Evolutionary conservation across 768 basidiomycete genomes (phyloP).

Genomic region (Trametes cinnabarina): DNA sequence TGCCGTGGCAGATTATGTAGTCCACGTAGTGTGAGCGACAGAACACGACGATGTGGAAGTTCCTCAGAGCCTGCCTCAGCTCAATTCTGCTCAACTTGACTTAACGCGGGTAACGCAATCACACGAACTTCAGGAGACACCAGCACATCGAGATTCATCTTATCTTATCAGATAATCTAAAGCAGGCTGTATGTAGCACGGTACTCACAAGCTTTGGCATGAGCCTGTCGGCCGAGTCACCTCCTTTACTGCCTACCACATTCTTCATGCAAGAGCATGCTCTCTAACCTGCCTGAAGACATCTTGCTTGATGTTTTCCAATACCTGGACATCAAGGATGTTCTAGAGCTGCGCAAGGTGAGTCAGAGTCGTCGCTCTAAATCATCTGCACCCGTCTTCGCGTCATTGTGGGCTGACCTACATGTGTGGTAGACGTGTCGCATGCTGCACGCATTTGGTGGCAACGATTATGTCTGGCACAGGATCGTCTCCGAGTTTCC

Average conservation of each 20-base stretch:
- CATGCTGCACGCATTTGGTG: constrained; percentile 51
- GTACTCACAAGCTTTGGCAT: not conserved
- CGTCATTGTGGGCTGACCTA: constrained; percentile 1
- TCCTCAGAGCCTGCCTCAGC: no score
- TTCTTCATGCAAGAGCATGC: constrained; percentile 12
- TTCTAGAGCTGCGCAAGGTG: constrained; percentile 38
- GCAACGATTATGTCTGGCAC: constrained; percentile 57
- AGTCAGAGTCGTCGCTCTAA: not conserved
- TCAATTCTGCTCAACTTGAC: no score
- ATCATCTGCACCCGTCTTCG: not conserved
- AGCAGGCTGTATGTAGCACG: not conserved
- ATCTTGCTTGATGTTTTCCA: constrained; percentile 40
- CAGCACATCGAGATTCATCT: not conserved
- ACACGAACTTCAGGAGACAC: not conserved
- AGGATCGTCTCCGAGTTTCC: constrained; percentile 33
- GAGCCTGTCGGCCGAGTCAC: not conserved
- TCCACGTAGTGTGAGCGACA: no score
- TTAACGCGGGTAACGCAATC: no score
- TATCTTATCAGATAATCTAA: constrained; percentile 19
- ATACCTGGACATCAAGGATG: constrained; percentile 37
- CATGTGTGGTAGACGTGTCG: constrained; percentile 53
- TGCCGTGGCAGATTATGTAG: no score
- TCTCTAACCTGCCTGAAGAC: constrained; percentile 43
- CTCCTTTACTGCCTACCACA: constrained; percentile 6
- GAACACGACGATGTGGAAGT: not conserved